Evolutionary conservation across 1,284 basidiomycete species (phyloP).

Genomic region (Paramarasmius palmivorus): DNA sequence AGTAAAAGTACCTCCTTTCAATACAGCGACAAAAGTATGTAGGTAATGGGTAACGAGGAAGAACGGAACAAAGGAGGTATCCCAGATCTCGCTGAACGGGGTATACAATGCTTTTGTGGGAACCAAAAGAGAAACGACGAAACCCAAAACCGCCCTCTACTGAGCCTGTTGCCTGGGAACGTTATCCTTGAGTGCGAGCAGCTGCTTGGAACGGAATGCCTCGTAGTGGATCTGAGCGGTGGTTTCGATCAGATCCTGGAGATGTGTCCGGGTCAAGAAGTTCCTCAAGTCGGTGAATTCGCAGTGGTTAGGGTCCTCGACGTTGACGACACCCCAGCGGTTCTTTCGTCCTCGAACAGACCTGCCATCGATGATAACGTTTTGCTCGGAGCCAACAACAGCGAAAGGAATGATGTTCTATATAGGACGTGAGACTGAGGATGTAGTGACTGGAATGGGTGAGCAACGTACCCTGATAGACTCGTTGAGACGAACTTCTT

Average conservation of each 20-base stretch:
- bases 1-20: too few relatives aligned
- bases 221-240: conserved; percentile 99
- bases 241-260: conserved; percentile 98
- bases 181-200: conserved; percentile 89
- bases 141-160: conserved; percentile 3
- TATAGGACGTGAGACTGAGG: conserved; percentile 14
- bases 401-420: conserved; percentile 96
- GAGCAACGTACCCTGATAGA: conserved; percentile 73
- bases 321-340: conserved; percentile 97
- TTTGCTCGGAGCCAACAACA: conserved; percentile 93
- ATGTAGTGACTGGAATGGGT: conserved; percentile 1
- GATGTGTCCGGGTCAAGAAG: conserved; percentile 93
- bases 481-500: conserved; percentile 90
- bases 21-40: too few relatives aligned
- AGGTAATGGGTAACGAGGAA: too few relatives aligned
- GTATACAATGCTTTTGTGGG: neutral
- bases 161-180: conserved; percentile 42
- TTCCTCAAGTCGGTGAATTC: conserved; percentile 97
- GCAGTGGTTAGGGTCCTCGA: conserved; percentile 96
- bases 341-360: conserved; percentile 95
- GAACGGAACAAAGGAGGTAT: too few relatives aligned
- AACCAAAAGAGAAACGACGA: neutral
- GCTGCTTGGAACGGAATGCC: conserved; percentile 97
- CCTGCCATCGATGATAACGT: conserved; percentile 94
- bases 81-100: neutral